Base-by-base conservation (phyloP, 768 basidiomycete genomes). In the Phallus indusiatus region DNA sequence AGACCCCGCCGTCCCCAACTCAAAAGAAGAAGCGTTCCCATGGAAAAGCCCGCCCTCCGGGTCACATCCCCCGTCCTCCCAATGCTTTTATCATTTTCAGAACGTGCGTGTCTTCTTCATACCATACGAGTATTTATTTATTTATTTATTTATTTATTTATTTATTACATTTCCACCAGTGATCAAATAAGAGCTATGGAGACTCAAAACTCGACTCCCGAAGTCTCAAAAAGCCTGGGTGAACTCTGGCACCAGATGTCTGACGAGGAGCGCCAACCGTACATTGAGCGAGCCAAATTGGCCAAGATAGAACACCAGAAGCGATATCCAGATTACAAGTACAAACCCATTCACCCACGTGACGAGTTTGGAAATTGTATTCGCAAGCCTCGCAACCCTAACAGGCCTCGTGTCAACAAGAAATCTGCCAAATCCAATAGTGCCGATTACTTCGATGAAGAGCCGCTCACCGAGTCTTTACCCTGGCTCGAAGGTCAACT, bases 11-110 rank as follows among this genome's bases (percentile, higher is more conserved):
- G 7, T 20, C 48, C 5, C 48, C 49, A n/a, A 18, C 57, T 8
- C 17, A 18, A 12, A 59, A 51, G 50, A 59, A 59, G 49, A 59
- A 59, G 37, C 57, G 57, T 14, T 59, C 57, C 21, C 57, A 59
- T 42, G 57, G 57, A 12, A 59, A 53, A 36, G 50, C 57, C n/a
- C 49, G 49, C 2, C 57, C 57, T 1, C 16, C 48, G 10, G 57
- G 57, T 6, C 86, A 90, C 68, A 87, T 91, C 62, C 88, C 88
- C 17, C 86, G 88, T 47, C 88, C 88, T 1, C 86, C 88, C 1
- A 90, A 91, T 66, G 89, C 88, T 22, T 91, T 91, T 73, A 91
- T 90, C 67, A 79, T 91, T 66, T 91, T 90, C 76, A 84, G 88
- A 62, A 87, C 86, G 0, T 84, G 85, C 0, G 90, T 90, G 28